phyloP scores from a whole-genome alignment of 805 yeast species.

The Metschnikowia cubensis region DNA sequence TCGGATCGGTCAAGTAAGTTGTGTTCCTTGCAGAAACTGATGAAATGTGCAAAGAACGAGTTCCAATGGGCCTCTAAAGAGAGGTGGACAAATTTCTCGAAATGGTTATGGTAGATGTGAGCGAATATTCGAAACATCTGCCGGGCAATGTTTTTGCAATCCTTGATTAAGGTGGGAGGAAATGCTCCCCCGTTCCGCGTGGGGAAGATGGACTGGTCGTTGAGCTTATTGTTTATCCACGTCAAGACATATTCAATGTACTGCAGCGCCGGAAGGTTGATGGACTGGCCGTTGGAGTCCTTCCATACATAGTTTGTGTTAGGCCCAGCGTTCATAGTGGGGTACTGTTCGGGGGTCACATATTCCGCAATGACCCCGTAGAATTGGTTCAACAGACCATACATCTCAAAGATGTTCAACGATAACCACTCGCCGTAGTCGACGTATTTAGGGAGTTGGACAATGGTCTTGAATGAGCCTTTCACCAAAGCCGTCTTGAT shows the following conservation, averaged over 20 bases:
- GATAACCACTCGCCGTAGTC: slow-evolving; percentile 97
- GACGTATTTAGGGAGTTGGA: slow-evolving; percentile 90
- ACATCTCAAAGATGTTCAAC: slow-evolving; percentile 83
- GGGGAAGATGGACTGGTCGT: slow-evolving; percentile 88
- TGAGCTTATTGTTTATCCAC: slow-evolving; percentile 84
- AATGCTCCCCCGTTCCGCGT: slow-evolving; percentile 87
- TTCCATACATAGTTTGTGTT: slow-evolving; percentile 89
- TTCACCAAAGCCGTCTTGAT: slow-evolving; percentile 92
- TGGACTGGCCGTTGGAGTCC: slow-evolving; percentile 69
- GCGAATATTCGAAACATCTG: slow-evolving; percentile 97
- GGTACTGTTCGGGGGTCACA: slow-evolving; percentile 83
- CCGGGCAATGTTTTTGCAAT: slow-evolving; percentile 78
- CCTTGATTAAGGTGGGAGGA: slow-evolving; percentile 78
- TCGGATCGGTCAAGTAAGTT: slow-evolving; percentile 76
- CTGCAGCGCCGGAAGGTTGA: slow-evolving; percentile 86
- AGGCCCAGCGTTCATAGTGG: slow-evolving; percentile 96
- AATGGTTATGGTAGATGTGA: slow-evolving; percentile 90
- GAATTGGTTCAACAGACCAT: slow-evolving; percentile 79
- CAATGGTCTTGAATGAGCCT: slow-evolving; percentile 94
- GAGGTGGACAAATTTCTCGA: slow-evolving; percentile 87
- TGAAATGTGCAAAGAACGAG: slow-evolving; percentile 91
- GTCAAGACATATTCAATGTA: slow-evolving; percentile 88
- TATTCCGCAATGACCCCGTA: slow-evolving; percentile 89
- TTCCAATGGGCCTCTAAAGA: slow-evolving; percentile 97
- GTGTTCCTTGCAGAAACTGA: slow-evolving; percentile 82